Percentiles rank a stretch among this genome's conserved stretches.
Evolutionary conservation across 192 early-diverging fungal species (phyloP).

Genomic region (Linnemannia exigua): DNA sequence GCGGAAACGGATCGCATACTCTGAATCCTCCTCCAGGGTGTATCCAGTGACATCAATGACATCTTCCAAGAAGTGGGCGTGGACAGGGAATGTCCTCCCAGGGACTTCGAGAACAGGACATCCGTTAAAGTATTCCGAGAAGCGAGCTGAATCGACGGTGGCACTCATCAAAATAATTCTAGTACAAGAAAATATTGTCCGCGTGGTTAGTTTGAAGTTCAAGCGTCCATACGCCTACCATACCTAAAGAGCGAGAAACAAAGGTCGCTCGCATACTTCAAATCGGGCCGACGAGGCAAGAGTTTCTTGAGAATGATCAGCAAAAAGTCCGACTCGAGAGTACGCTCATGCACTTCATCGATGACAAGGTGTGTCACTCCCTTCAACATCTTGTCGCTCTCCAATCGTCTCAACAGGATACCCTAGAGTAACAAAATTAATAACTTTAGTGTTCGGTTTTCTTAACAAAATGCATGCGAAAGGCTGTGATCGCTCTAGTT

Average conservation of each 20-base stretch:
- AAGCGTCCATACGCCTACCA: neutral
- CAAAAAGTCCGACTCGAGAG: slow-evolving; percentile 83
- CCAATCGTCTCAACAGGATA: slow-evolving; percentile 77
- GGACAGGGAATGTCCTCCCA: slow-evolving; percentile 81
- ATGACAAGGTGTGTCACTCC: slow-evolving; percentile 80
- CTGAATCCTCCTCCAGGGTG: slow-evolving; percentile 61
- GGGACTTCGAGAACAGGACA: slow-evolving; percentile 78
- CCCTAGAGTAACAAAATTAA: slow-evolving; percentile 65
- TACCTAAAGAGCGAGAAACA: neutral
- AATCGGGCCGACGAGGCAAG: slow-evolving; percentile 58
- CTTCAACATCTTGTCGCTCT: slow-evolving; percentile 69
- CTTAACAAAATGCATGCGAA: neutral
- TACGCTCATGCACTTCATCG: slow-evolving; percentile 87
- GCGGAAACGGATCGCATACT: slow-evolving; percentile 58
- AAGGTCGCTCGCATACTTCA: slow-evolving; percentile 58
- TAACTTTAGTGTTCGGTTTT: slow-evolving; percentile 9
- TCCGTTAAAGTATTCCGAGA: slow-evolving; percentile 71
- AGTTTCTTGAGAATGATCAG: slow-evolving; percentile 75
- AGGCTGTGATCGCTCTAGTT: neutral
- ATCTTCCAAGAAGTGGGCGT: slow-evolving; percentile 81
- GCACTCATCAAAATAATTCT: slow-evolving; percentile 81
- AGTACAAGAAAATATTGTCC: neutral
- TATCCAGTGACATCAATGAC: slow-evolving; percentile 73
- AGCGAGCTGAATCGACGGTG: slow-evolving; percentile 76
- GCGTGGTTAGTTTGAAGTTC: neutral